A percentile compares a stretch with the other conserved stretches of the same genome.
phyloP scores from a whole-genome alignment of 2,329 filamentous ascomycete species.

The Beauveria sp. region DNA sequence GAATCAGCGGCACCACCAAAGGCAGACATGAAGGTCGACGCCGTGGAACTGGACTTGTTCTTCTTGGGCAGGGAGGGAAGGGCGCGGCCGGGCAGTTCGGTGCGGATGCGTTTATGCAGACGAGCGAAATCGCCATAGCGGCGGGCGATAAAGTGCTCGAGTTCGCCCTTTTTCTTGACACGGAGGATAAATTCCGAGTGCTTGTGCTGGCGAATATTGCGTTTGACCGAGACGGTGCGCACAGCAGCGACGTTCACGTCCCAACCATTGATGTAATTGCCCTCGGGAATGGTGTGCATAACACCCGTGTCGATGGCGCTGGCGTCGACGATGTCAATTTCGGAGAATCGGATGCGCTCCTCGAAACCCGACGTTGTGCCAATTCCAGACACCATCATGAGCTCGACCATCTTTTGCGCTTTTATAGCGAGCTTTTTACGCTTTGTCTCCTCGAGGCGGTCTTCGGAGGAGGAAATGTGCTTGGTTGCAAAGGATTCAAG shows the following conservation, averaged over 20 bases:
- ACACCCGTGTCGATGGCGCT: slow-evolving; percentile 88
- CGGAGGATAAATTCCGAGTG: slow-evolving; percentile 91
- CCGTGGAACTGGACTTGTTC: slow-evolving; percentile 72
- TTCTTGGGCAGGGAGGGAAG: slow-evolving; percentile 82
- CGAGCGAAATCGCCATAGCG: slow-evolving; percentile 82
- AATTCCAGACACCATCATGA: slow-evolving; percentile 99
- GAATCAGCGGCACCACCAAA: slow-evolving; percentile 58
- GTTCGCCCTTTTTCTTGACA: slow-evolving; percentile 67
- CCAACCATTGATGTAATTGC: slow-evolving; percentile 90
- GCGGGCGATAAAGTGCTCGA: slow-evolving; percentile 72
- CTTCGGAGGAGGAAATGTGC: slow-evolving; percentile 93
- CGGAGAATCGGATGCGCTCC: slow-evolving; percentile 91
- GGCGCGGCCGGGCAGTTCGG: slow-evolving; percentile 84
- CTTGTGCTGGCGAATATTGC: slow-evolving; percentile 81
- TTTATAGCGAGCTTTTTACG: slow-evolving; percentile 85
- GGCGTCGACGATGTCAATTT: slow-evolving; percentile 92
- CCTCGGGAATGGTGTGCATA: slow-evolving; percentile 79
- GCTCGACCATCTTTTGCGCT: slow-evolving; percentile 88
- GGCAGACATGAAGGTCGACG: slow-evolving; percentile 46
- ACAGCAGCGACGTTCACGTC: slow-evolving; percentile 93
- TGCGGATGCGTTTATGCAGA: slow-evolving; percentile 70
- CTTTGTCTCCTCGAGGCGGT: slow-evolving; percentile 93
- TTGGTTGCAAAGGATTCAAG: slow-evolving; percentile 96
- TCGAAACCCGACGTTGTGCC: slow-evolving; percentile 95
- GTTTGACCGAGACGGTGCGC: slow-evolving; percentile 69